Conservation (phyloP, 164 flowering plant species). For the Umbellularia californica region DNA sequence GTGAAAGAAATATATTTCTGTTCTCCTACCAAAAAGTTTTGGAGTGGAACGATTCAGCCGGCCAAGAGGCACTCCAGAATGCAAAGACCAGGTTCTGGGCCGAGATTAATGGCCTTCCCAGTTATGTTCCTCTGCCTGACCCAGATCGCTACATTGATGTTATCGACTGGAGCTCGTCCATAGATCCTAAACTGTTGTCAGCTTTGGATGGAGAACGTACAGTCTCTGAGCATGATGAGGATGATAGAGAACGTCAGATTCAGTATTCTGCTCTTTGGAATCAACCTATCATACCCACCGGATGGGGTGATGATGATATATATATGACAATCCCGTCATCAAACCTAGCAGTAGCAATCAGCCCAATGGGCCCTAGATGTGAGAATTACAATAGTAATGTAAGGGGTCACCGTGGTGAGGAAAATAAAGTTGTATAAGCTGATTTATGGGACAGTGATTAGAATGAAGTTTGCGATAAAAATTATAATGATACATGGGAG, state of each 20-base stretch:
- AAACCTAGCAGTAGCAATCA: neutral
- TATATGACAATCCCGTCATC: neutral
- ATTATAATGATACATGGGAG: conserved; percentile 26
- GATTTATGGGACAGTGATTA: too few species aligned
- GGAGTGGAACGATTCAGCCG: conserved; percentile 74
- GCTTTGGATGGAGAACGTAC: conserved; percentile 35
- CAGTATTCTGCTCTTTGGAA: conserved; percentile 6
- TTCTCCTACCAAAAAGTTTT: conserved; percentile 30
- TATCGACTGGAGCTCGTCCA: conserved; percentile 45
- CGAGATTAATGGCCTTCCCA: conserved; percentile 36
- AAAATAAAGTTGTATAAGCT: too few species aligned
- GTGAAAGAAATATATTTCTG: conserved; percentile 40
- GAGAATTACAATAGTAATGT: conserved; percentile 2
- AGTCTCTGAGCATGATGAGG: conserved; percentile 1
- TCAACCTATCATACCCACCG: conserved; percentile 16
- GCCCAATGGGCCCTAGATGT: neutral
- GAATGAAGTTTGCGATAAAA: too few species aligned
- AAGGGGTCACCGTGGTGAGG: neutral
- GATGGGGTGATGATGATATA: conserved; percentile 36
- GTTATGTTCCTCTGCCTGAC: conserved; percentile 44
- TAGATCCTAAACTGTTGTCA: conserved; percentile 41
- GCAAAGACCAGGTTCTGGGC: conserved; percentile 62
- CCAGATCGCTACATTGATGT: conserved; percentile 57
- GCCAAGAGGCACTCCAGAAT: conserved; percentile 57
- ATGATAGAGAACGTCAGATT: neutral